Conservation (phyloP, 768 basidiomycete species). For the Kondoa subrosea region DNA sequence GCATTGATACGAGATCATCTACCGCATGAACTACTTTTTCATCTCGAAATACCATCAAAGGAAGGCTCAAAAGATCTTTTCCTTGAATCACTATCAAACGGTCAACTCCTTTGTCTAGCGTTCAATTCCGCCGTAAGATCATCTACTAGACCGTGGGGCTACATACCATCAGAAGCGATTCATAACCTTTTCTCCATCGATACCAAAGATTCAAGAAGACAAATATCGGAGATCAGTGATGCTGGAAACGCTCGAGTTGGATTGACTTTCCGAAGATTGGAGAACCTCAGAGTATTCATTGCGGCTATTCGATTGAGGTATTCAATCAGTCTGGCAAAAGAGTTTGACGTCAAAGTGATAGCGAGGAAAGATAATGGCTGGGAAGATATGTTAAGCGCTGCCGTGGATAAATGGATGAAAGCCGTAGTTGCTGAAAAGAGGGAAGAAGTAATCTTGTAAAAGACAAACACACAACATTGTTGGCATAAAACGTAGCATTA, state of each 20-base stretch:
- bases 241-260: constrained; percentile 38
- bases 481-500: not conserved
- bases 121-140: constrained; percentile 67
- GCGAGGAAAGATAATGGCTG: constrained; percentile 61
- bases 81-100: constrained; percentile 47
- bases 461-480: not conserved
- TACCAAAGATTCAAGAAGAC: constrained; percentile 58
- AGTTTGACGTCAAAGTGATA: constrained; percentile 55
- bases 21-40: constrained; percentile 41
- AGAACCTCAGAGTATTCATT: constrained; percentile 69
- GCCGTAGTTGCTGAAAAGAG: constrained; percentile 51
- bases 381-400: constrained; percentile 57
- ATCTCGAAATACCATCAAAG: constrained; percentile 27
- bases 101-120: constrained; percentile 59
- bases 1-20: constrained; percentile 47
- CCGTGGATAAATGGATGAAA: constrained; percentile 49
- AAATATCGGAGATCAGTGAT: constrained; percentile 26
- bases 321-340: constrained; percentile 45
- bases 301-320: constrained; percentile 80
- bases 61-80: constrained; percentile 35
- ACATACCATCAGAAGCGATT: constrained; percentile 55
- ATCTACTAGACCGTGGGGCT: constrained; percentile 75
- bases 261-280: constrained; percentile 72
- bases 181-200: constrained; percentile 64
- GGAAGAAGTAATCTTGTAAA: constrained; percentile 18